These are phyloP conservation scores for Saussurea involucrata DNA, from an alignment of 129 eudicot species.

Conservation along the genomic window DNA sequence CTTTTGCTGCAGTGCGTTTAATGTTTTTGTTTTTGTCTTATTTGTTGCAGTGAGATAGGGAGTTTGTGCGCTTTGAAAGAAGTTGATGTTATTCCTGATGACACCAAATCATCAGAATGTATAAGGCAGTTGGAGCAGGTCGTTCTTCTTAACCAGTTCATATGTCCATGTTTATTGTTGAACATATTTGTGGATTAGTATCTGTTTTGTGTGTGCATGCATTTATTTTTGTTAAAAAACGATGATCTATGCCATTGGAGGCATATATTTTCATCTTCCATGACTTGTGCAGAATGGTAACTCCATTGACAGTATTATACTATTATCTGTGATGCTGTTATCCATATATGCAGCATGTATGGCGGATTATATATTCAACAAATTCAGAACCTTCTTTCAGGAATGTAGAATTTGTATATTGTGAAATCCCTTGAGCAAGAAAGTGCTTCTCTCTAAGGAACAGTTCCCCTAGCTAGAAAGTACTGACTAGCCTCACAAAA, in stretches of 20 bases:
- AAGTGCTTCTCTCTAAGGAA: background rate
- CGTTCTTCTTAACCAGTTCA: conserved; percentile 7
- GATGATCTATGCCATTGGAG: background rate
- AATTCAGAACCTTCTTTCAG: conserved; percentile 1
- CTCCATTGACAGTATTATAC: background rate
- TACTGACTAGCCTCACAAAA: background rate
- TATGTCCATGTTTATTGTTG: background rate
- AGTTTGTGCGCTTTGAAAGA: conserved; percentile 92
- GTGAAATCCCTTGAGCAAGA: background rate
- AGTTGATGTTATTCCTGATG: conserved; percentile 75
- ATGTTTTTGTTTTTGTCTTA: background rate
- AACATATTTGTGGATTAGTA: background rate
- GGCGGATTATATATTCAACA: background rate
- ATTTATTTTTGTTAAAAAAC: background rate
- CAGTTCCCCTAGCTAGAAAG: background rate
- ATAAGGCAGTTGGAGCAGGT: conserved; percentile 94
- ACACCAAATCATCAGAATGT: conserved; percentile 71
- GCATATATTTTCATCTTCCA: background rate
- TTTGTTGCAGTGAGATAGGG: conserved; percentile 65
- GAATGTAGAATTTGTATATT: background rate
- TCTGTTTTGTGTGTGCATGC: conserved; percentile 7
- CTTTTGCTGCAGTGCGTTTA: background rate
- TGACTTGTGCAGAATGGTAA: background rate
- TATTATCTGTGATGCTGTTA: background rate
- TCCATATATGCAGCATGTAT: background rate